Percentiles rank a stretch among this genome's conserved stretches.
Conservation (phyloP, 257 asterid species). For the Fraxinus quadrangulata region DNA sequence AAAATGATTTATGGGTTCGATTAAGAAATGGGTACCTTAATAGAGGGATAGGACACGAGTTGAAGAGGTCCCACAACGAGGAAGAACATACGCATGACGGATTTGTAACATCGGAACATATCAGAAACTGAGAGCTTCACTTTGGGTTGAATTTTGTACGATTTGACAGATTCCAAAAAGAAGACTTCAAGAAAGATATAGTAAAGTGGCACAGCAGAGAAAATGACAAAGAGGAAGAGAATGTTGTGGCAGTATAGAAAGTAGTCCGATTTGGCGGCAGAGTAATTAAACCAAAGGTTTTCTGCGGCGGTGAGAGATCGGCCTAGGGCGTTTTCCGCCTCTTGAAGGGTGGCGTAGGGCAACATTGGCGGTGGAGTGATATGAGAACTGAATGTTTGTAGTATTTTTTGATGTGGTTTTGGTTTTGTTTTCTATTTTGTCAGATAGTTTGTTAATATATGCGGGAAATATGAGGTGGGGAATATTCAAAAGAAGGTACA, state of each 20-base stretch:
- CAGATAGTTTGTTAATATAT: constrained; percentile 22
- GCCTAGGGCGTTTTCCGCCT: constrained; percentile 77
- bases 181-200: constrained; percentile 63
- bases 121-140: constrained; percentile 66
- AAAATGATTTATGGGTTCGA: background rate
- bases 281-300: constrained; percentile 78
- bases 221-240: constrained; percentile 73
- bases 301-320: constrained; percentile 72
- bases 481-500: constrained; percentile 17
- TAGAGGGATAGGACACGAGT: constrained; percentile 77
- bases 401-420: background rate
- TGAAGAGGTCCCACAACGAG: constrained; percentile 92
- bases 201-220: constrained; percentile 75
- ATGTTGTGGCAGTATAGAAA: constrained; percentile 84
- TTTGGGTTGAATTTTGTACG: constrained; percentile 82
- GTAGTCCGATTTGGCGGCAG: constrained; percentile 89
- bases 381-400: background rate
- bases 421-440: background rate
- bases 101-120: constrained; percentile 63
- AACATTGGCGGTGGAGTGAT: constrained; percentile 43
- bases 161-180: constrained; percentile 35
- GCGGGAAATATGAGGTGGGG: constrained; percentile 20
- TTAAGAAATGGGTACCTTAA: constrained; percentile 46
- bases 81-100: constrained; percentile 88
- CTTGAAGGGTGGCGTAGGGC: constrained; percentile 74